Evolutionary conservation across 257 asterid genomes (phyloP).

Genomic region (Eustoma russellianum): DNA sequence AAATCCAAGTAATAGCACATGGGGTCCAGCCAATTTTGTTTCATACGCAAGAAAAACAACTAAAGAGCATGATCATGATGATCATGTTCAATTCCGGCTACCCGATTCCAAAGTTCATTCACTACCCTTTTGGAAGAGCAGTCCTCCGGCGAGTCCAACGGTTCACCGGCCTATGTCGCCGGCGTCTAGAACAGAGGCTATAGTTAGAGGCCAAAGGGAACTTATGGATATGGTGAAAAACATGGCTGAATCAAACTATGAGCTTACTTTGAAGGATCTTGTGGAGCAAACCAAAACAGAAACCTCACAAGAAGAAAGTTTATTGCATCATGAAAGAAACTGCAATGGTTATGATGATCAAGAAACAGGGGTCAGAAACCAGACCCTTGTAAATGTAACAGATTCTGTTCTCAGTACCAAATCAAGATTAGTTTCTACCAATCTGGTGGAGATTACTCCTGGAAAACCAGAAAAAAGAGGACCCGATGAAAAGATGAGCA

Average conservation of each 20-base stretch:
- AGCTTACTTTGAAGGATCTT: conserved; percentile 58
- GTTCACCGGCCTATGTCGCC: conserved; percentile 34
- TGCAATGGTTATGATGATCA: conserved; percentile 4
- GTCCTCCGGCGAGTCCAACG: conserved; percentile 28
- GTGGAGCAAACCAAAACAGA: conserved; percentile 40
- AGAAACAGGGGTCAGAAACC: too few species aligned
- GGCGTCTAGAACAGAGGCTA: conserved; percentile 55
- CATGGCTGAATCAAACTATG: conserved; percentile 73
- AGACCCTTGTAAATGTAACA: too few species aligned
- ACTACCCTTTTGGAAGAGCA: conserved; percentile 52
- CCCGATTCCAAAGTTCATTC: conserved; percentile 22
- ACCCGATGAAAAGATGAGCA: conserved; percentile 18
- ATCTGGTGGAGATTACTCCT: too few species aligned
- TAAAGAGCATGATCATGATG: conserved; percentile 4
- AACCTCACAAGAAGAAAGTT: conserved; percentile 13
- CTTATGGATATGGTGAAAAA: conserved; percentile 83
- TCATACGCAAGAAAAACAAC: conserved; percentile 8
- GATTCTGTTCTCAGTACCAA: too few species aligned
- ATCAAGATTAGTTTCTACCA: too few species aligned
- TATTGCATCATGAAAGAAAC: conserved; percentile 2
- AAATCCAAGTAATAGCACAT: conserved; percentile 6
- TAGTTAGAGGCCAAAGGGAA: conserved; percentile 65
- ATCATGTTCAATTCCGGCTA: conserved; percentile 31
- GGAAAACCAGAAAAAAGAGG: not conserved
- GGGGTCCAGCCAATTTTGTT: conserved; percentile 10